Conservation (phyloP, 2,329 filamentous ascomycete genomes). For the Cercospora berteroae region DNA sequence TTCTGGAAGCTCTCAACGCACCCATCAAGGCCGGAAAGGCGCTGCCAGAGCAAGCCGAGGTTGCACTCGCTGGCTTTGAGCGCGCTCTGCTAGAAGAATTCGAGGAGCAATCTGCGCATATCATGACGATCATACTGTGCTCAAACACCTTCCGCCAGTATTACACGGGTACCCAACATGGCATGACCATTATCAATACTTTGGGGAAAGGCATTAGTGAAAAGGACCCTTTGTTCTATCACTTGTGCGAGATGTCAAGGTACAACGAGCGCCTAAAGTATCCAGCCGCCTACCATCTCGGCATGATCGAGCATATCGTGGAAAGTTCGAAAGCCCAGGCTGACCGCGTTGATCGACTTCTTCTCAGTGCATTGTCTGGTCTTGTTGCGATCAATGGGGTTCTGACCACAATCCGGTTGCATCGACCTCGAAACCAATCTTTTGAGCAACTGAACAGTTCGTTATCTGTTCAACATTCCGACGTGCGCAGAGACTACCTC, state of each 20-base stretch:
- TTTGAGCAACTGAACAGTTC: neutral
- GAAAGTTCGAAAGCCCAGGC: neutral
- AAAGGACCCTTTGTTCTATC: neutral
- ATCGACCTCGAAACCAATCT: neutral
- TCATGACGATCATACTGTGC: neutral
- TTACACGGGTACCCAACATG: neutral
- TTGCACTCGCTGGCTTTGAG: neutral
- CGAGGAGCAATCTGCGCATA: neutral
- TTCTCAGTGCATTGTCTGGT: neutral
- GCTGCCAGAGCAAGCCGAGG: neutral
- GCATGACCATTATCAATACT: neutral
- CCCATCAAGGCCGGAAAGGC: neutral
- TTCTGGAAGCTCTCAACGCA: neutral
- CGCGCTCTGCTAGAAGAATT: neutral
- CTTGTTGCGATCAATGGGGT: slow-evolving; percentile 4
- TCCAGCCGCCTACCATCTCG: neutral
- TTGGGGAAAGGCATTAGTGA: neutral
- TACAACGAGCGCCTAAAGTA: neutral
- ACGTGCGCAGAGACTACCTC: neutral
- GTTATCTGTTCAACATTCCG: neutral
- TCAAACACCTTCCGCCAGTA: neutral
- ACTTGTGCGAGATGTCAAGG: neutral
- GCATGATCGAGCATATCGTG: slow-evolving; percentile 1
- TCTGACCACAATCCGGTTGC: neutral
- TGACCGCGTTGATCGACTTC: neutral